phyloP scores from a whole-genome alignment of 805 yeast species.

The Candida ovalis region DNA sequence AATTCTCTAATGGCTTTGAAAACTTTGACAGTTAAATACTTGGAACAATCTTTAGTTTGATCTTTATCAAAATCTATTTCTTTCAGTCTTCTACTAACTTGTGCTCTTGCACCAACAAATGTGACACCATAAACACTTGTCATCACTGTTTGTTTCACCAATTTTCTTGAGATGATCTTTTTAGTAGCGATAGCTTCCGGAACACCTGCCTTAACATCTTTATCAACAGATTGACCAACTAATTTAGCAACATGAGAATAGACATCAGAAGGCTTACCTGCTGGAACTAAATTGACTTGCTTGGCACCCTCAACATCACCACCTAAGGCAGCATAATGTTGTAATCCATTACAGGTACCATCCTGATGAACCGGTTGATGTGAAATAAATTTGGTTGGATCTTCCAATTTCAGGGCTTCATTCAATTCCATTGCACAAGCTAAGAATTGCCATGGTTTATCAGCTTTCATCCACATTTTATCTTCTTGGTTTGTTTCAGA shows the following conservation, averaged over 20 bases:
- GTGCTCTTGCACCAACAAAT: conserved; percentile 86
- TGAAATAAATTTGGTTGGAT: conserved; percentile 63
- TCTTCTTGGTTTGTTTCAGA: conserved; percentile 29
- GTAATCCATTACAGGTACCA: conserved; percentile 84
- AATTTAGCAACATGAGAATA: conserved; percentile 66
- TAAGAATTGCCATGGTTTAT: conserved; percentile 80
- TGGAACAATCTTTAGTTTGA: conserved; percentile 38
- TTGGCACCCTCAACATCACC: conserved; percentile 81
- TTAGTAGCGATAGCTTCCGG: conserved; percentile 50
- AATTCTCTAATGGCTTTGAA: conserved; percentile 80
- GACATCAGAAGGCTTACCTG: conserved; percentile 73
- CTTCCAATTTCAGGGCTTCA: conserved; percentile 56
- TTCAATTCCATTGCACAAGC: conserved; percentile 65
- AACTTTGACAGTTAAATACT: conserved; percentile 73
- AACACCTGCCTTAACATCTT: conserved; percentile 51
- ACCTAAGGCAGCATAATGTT: conserved; percentile 84
- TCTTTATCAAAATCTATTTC: conserved; percentile 45
- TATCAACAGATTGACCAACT: conserved; percentile 52
- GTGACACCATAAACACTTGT: conserved; percentile 98
- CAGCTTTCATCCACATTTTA: conserved; percentile 71
- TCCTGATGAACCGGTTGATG: conserved; percentile 82
- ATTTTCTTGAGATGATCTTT: conserved; percentile 73
- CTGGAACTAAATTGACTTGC: conserved; percentile 72
- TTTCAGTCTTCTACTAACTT: conserved; percentile 73
- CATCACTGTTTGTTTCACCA: conserved; percentile 97